Evolutionary conservation across 306 rosid genomes (phyloP), one percentile per base, ranked within the genome.

Genomic region (Purshia tridentata): DNA sequence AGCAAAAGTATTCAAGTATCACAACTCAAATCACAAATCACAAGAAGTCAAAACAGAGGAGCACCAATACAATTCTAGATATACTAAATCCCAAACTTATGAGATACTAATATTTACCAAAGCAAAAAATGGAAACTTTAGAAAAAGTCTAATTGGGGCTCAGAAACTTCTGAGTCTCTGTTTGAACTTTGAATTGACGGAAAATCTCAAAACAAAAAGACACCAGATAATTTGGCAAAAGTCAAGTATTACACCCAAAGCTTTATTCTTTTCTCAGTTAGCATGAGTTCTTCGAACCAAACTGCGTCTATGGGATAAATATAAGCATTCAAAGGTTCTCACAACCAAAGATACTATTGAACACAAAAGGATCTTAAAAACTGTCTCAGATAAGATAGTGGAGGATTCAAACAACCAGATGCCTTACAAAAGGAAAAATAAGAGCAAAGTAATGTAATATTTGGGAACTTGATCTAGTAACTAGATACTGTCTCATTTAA

Each of bases 211-310:
- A 22, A 14, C 5, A 0, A 20, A 20, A 4, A 56, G 39, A 56
- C 7, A 56, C 61, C 61, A 56, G 61, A 19, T 44, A 14, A 66
- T 66, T 13, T 47, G 8, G 29, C 9, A 50, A 49, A 14, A 10
- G 46, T 49, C 4, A 67, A 0, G 14, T 14, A 20, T 8, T 18
- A 6, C n/a, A 19, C 63, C 37, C 4, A 3, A 39, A 37, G 50
- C 62, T 40, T 39, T 39, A 69, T 52, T 63, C 18, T 29, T 67
- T 58, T 29, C 18, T 7, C 64, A 58, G 16, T 57, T 57, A 57
- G 63, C n/a, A 57, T 12, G 63, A 13, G 40, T 53, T 40, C 37
- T 40, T 14, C 52, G 6, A 39, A 10, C 22, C 18, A 63, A 39
- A 41, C 48, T 5, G 40, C 15, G 9, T 10, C 3, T 40, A 41